Evolutionary conservation across 345 rosid species (phyloP).

Genomic region (Noccaea bulbosa): DNA sequence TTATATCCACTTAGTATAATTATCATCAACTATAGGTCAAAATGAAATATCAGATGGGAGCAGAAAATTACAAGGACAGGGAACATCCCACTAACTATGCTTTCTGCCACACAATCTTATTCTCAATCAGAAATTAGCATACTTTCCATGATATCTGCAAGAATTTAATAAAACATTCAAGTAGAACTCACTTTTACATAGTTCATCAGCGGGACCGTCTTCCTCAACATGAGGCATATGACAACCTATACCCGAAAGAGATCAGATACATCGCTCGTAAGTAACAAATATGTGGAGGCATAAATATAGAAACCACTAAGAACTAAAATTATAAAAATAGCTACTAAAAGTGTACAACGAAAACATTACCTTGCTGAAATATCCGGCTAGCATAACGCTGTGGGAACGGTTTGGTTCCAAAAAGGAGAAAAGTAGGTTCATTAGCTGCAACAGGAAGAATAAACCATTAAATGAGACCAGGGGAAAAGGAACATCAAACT

Average conservation of each 20-base stretch:
- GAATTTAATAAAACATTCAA: conserved; percentile 21
- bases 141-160: conserved; percentile 1
- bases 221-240: conserved; percentile 92
- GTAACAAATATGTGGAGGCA: conserved; percentile 11
- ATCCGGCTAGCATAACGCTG: conserved; percentile 91
- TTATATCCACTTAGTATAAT: neutral
- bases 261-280: conserved; percentile 5
- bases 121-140: conserved; percentile 11
- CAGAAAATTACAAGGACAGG: conserved; percentile 20
- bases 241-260: conserved; percentile 67
- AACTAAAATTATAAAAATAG: neutral
- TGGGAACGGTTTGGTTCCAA: conserved; percentile 89
- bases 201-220: conserved; percentile 85
- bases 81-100: neutral
- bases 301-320: neutral
- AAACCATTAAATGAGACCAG: conserved; percentile 31
- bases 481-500: conserved; percentile 2
- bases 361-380: conserved; percentile 89
- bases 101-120: conserved; percentile 15
- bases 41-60: neutral
- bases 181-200: conserved; percentile 78
- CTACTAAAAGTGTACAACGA: neutral
- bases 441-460: conserved; percentile 62
- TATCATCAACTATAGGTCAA: neutral
- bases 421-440: conserved; percentile 94